Conservation (phyloP, 257 asterid genomes). For the Gentiana straminea region DNA sequence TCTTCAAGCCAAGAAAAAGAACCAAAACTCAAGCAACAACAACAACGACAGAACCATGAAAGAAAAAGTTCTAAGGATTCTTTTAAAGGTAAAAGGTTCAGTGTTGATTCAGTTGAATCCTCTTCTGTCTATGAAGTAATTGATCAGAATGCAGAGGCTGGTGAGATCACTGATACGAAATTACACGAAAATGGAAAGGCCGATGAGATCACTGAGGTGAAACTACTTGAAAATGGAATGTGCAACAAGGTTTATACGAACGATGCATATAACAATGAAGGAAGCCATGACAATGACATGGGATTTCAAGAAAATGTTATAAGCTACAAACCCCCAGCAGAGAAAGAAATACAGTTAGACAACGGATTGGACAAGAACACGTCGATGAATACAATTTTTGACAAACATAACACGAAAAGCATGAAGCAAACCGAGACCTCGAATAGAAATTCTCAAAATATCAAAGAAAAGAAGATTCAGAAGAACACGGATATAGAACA, state of each 20-base stretch:
- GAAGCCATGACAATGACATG: conserved; percentile 13
- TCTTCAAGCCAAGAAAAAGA: conserved; percentile 13
- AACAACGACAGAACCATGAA: conserved; percentile 4
- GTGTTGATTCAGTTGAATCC: conserved; percentile 18
- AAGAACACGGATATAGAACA: conserved; percentile 27
- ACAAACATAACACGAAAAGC: conserved; percentile 7
- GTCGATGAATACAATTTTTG: conserved; percentile 10
- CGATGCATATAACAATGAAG: conserved; percentile 25
- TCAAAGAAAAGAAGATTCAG: conserved; percentile 11
- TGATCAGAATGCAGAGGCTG: background rate
- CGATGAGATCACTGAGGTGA: conserved; percentile 49
- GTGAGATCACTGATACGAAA: conserved; percentile 13
- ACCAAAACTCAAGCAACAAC: conserved; percentile 6
- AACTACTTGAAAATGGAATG: conserved; percentile 7
- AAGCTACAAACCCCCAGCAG: conserved; percentile 3
- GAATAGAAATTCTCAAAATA: conserved; percentile 8
- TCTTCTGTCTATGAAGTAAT: conserved; percentile 1
- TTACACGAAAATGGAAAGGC: background rate
- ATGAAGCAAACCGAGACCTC: conserved; percentile 18
- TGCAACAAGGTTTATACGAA: conserved; percentile 29
- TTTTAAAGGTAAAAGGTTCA: conserved; percentile 20
- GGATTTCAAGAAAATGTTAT: conserved; percentile 12
- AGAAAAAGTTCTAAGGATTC: conserved; percentile 20
- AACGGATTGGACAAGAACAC: conserved; percentile 20
- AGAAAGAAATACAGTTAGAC: conserved; percentile 10